Conservation (phyloP, 1,284 basidiomycete species). For the Tilletiopsis washingtonensis region DNA sequence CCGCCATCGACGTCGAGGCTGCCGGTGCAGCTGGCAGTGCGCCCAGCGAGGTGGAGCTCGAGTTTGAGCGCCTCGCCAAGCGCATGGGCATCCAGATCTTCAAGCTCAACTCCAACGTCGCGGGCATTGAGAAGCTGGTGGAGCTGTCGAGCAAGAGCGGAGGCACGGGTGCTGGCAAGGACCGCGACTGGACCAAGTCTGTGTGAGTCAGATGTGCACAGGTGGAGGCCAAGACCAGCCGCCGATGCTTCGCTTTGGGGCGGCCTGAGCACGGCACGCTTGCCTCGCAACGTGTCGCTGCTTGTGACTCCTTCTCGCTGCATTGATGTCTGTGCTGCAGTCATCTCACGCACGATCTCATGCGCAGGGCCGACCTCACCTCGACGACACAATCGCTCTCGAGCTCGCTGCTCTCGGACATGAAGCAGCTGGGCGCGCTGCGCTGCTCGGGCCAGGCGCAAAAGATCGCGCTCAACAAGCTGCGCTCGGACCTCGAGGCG, state of each 20-base stretch:
- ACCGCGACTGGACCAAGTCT: constrained; percentile 61
- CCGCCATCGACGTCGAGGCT: constrained; percentile 6
- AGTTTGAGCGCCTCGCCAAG: constrained; percentile 69
- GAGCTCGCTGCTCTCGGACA: neutral
- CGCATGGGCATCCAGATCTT: constrained; percentile 89
- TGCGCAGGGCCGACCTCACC: constrained; percentile 60
- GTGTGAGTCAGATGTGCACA: constrained; percentile 67
- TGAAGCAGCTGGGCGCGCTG: neutral
- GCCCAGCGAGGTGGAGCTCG: constrained; percentile 10
- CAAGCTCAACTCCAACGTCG: constrained; percentile 96
- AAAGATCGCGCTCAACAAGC: constrained; percentile 63
- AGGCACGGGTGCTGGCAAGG: constrained; percentile 39
- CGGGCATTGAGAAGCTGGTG: constrained; percentile 83
- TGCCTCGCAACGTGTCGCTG: no score
- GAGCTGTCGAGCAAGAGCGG: constrained; percentile 58
- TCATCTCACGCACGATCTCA: neutral
- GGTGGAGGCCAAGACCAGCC: no score
- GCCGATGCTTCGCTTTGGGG: no score
- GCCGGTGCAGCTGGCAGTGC: constrained; percentile 8
- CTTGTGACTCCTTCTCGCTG: no score
- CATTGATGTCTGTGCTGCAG: no score
- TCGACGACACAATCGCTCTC: constrained; percentile 70
- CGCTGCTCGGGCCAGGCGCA: neutral
- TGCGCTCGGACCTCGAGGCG: constrained; percentile 82
- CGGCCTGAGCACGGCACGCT: no score